phyloP scores from a whole-genome alignment of 1,284 basidiomycete species.

The Ustilago lituana region DNA sequence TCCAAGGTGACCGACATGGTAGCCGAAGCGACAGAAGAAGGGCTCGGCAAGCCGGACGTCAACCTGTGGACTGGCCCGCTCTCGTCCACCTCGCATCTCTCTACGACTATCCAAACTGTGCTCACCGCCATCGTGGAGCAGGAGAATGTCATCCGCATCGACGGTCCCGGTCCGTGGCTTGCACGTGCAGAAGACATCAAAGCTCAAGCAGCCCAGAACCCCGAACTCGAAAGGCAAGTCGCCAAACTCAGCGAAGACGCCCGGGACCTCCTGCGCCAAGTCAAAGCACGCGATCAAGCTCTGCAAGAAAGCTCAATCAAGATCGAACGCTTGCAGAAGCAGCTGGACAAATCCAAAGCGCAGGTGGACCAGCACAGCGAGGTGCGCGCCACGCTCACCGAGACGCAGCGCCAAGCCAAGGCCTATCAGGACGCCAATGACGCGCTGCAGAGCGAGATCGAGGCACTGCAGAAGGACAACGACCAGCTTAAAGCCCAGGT shows the following conservation, averaged over 20 bases:
- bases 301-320: slow-evolving; percentile 90
- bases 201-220: slow-evolving; percentile 81
- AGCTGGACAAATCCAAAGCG: slow-evolving; percentile 88
- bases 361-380: slow-evolving; percentile 81
- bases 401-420: slow-evolving; percentile 84
- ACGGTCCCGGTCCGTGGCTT: slow-evolving; percentile 77
- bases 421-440: slow-evolving; percentile 92
- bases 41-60: slow-evolving; percentile 35
- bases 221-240: slow-evolving; percentile 89
- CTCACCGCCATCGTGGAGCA: slow-evolving; percentile 55
- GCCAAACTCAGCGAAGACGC: slow-evolving; percentile 86
- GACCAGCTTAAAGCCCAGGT: slow-evolving; percentile 77
- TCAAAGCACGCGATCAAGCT: slow-evolving; percentile 80
- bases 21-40: slow-evolving; percentile 48
- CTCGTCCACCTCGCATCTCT: slow-evolving; percentile 36
- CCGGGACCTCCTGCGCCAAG: slow-evolving; percentile 81
- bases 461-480: slow-evolving; percentile 86
- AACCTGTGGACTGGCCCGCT: slow-evolving; percentile 43
- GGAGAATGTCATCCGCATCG: slow-evolving; percentile 59
- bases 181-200: slow-evolving; percentile 87
- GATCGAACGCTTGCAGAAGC: slow-evolving; percentile 91
- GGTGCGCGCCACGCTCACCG: slow-evolving; percentile 81
- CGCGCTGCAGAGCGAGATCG: slow-evolving; percentile 87
- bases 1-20: slow-evolving; percentile 36
- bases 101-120: slow-evolving; percentile 49